phyloP scores from a whole-genome alignment of 1,284 basidiomycete species.

The Anthracocystis setariae region DNA sequence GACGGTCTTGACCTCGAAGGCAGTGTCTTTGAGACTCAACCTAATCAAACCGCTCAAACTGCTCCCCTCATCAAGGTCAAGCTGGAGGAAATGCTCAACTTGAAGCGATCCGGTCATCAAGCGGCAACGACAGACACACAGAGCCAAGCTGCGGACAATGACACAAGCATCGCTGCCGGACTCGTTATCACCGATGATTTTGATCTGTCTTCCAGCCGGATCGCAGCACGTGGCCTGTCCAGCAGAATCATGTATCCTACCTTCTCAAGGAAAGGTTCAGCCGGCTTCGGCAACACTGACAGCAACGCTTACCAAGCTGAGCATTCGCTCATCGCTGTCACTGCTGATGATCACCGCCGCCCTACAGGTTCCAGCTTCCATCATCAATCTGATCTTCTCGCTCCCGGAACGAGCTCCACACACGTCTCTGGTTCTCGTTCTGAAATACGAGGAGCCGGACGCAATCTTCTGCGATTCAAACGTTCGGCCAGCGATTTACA shows the following conservation, averaged over 20 bases:
- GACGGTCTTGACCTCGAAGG: constrained; percentile 50
- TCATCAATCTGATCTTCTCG: constrained; percentile 1
- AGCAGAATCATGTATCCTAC: constrained; percentile 6
- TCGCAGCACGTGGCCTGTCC: constrained; percentile 24
- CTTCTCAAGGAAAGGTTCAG: neutral
- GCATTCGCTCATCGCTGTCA: neutral
- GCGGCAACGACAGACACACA: neutral
- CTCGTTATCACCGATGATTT: constrained; percentile 59
- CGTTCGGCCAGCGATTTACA: constrained; percentile 44
- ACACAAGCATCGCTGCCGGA: constrained; percentile 50
- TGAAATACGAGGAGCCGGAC: constrained; percentile 14
- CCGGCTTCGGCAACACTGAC: neutral
- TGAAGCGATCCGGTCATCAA: constrained; percentile 28
- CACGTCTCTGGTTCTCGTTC: constrained; percentile 8
- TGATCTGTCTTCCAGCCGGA: constrained; percentile 55
- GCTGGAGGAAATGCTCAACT: constrained; percentile 52
- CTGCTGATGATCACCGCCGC: constrained; percentile 13
- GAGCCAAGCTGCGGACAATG: constrained; percentile 23
- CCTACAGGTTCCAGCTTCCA: constrained; percentile 20
- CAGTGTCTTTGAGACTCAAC: constrained; percentile 41
- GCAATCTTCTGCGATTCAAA: constrained; percentile 39
- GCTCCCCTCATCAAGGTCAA: constrained; percentile 22
- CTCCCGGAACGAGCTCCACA: neutral
- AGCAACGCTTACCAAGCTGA: neutral
- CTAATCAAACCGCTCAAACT: neutral